Evolutionary conservation across 331 rosid species (phyloP).

Genomic region (Arachis monticola): DNA sequence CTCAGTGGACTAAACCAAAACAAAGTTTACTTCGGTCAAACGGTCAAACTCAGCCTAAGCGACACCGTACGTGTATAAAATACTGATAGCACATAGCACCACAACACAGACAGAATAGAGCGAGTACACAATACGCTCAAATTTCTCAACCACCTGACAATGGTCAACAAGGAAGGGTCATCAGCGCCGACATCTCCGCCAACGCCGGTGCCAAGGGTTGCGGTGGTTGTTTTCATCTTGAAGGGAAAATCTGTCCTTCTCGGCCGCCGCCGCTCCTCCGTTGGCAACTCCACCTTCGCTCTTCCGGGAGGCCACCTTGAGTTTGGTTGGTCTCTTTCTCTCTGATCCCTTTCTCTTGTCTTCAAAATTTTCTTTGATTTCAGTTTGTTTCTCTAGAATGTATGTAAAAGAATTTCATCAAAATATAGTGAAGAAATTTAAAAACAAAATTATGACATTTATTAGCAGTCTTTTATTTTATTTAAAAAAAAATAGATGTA

Average conservation of each 20-base stretch:
- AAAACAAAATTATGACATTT: no score
- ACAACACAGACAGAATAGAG: neutral
- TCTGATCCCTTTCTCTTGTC: neutral
- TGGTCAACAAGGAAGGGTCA: slow-evolving; percentile 40
- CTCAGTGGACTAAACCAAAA: neutral
- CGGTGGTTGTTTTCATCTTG: slow-evolving; percentile 67
- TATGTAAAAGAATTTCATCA: no score
- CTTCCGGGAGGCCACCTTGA: slow-evolving; percentile 94
- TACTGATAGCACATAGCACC: neutral
- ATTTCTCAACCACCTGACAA: neutral
- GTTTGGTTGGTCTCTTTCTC: slow-evolving; percentile 57
- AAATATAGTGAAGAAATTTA: no score
- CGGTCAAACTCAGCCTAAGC: neutral
- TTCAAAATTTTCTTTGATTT: no score
- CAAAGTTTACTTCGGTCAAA: no score
- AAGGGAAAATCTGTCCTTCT: slow-evolving; percentile 59
- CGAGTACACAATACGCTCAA: neutral
- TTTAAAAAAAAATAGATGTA: neutral
- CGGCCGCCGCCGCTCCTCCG: slow-evolving; percentile 71
- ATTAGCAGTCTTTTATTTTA: no score
- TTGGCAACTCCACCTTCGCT: slow-evolving; percentile 67
- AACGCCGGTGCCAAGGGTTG: slow-evolving; percentile 59
- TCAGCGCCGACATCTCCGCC: slow-evolving; percentile 11
- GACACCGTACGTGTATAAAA: neutral
- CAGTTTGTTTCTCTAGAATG: neutral